Evolutionary conservation across 2,329 filamentous ascomycete genomes (phyloP).

Genomic region (Fusarium sp.): DNA sequence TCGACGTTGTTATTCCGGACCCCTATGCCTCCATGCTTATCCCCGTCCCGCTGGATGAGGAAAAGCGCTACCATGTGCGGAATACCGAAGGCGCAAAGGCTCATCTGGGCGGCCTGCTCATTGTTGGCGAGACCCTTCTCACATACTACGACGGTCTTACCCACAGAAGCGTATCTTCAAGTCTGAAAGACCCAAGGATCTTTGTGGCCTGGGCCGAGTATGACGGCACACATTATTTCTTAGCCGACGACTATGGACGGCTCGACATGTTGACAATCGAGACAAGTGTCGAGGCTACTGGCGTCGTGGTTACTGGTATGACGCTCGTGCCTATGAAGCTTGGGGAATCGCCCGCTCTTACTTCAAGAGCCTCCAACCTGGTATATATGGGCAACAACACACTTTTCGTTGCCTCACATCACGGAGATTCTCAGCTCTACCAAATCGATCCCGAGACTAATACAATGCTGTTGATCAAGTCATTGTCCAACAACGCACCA

Average conservation of each 20-base stretch:
- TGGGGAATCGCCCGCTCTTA: slow-evolving; percentile 49
- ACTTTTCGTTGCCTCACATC: slow-evolving; percentile 89
- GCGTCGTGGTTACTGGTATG: slow-evolving; percentile 74
- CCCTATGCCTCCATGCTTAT: slow-evolving; percentile 67
- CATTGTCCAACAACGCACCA: slow-evolving; percentile 78
- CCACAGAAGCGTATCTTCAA: slow-evolving; percentile 69
- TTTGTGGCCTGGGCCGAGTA: slow-evolving; percentile 93
- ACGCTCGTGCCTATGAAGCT: slow-evolving; percentile 62
- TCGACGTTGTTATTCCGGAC: slow-evolving; percentile 62
- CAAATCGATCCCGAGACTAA: slow-evolving; percentile 56
- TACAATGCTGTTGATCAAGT: slow-evolving; percentile 72
- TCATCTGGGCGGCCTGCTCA: slow-evolving; percentile 73
- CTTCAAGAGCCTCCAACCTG: slow-evolving; percentile 77
- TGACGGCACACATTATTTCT: slow-evolving; percentile 80
- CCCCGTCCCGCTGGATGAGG: slow-evolving; percentile 64
- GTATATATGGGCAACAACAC: slow-evolving; percentile 77
- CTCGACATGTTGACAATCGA: slow-evolving; percentile 85
- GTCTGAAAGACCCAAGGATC: slow-evolving; percentile 76
- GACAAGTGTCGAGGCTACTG: slow-evolving; percentile 68
- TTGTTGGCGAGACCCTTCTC: slow-evolving; percentile 81
- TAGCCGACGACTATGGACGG: slow-evolving; percentile 89
- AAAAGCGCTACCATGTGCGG: slow-evolving; percentile 67
- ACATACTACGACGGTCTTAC: slow-evolving; percentile 84
- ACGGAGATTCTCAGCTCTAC: slow-evolving; percentile 88
- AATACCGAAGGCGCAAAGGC: slow-evolving; percentile 61